phyloP scores from a whole-genome alignment of 2,329 filamentous ascomycete genomes.

The Cladosporium cucumerinum region DNA sequence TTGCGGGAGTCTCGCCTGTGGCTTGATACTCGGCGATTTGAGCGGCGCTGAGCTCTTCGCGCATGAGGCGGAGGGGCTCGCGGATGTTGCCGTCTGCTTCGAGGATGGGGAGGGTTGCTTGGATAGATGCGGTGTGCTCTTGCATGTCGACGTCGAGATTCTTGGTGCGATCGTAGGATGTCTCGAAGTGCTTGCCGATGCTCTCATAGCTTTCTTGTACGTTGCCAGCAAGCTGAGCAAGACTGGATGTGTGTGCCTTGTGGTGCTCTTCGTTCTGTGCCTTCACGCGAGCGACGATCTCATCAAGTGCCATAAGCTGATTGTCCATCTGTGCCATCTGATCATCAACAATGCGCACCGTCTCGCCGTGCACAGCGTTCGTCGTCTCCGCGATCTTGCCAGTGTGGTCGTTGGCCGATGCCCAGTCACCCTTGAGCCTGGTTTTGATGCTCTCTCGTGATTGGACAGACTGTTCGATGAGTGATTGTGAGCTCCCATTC shows the following conservation, averaged over 20 bases:
- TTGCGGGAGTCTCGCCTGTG: slow-evolving; percentile 83
- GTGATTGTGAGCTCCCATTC: slow-evolving; percentile 64
- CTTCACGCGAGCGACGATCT: slow-evolving; percentile 80
- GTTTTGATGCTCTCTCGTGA: slow-evolving; percentile 76
- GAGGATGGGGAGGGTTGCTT: slow-evolving; percentile 61
- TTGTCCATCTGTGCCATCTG: slow-evolving; percentile 82
- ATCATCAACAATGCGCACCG: slow-evolving; percentile 81
- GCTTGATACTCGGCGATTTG: slow-evolving; percentile 74
- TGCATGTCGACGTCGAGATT: slow-evolving; percentile 67
- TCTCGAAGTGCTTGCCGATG: slow-evolving; percentile 67
- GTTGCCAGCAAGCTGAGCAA: slow-evolving; percentile 63
- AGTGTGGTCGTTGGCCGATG: slow-evolving; percentile 72
- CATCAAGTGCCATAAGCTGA: slow-evolving; percentile 88
- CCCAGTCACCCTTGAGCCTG: slow-evolving; percentile 84
- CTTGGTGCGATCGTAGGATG: slow-evolving; percentile 65
- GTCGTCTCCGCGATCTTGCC: slow-evolving; percentile 79
- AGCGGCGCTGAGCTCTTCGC: slow-evolving; percentile 63
- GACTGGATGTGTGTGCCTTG: slow-evolving; percentile 62
- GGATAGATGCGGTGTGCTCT: slow-evolving; percentile 52
- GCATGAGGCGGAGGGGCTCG: slow-evolving; percentile 67
- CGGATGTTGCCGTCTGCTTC: slow-evolving; percentile 54
- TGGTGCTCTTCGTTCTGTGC: slow-evolving; percentile 78
- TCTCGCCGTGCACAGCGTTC: slow-evolving; percentile 84
- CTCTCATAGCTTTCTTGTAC: slow-evolving; percentile 71
- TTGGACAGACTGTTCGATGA: slow-evolving; percentile 67